Evolutionary conservation across 352 stramenopile species (phyloP).

Genomic region (Thraustochytrium sp.): DNA sequence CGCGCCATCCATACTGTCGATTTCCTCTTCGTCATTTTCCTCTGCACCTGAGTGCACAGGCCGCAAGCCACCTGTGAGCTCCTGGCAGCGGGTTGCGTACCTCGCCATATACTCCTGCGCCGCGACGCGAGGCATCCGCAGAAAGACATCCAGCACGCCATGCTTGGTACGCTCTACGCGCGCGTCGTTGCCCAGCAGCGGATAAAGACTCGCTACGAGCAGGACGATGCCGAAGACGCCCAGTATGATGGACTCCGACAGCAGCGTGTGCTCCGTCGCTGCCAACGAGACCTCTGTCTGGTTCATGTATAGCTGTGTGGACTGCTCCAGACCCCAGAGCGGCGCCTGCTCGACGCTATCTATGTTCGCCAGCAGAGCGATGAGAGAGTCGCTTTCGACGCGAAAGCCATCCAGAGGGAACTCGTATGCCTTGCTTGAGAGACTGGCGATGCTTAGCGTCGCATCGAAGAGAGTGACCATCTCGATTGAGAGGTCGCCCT

Average conservation of each 20-base stretch:
- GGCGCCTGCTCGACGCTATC: neutral
- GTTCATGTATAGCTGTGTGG: neutral
- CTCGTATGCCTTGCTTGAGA: neutral
- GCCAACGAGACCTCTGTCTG: neutral
- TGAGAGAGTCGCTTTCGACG: neutral
- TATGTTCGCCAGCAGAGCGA: slow-evolving; percentile 15
- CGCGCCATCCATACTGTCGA: neutral
- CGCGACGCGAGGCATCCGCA: neutral
- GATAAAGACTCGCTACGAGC: neutral
- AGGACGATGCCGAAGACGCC: neutral
- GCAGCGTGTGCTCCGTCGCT: neutral
- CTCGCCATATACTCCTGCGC: neutral
- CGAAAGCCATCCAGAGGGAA: neutral
- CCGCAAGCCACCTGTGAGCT: too few relatives aligned
- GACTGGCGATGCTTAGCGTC: neutral
- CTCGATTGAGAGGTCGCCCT: neutral
- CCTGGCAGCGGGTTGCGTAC: neutral
- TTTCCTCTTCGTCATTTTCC: neutral
- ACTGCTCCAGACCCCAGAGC: neutral
- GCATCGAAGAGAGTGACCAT: neutral
- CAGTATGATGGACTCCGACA: neutral
- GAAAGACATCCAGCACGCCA: neutral
- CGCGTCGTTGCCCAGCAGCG: slow-evolving; percentile 1
- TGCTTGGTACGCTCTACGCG: neutral
- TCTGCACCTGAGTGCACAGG: neutral